phyloP scores from a whole-genome alignment of 2,329 filamentous ascomycete species.

The Talaromyces islandicus region DNA sequence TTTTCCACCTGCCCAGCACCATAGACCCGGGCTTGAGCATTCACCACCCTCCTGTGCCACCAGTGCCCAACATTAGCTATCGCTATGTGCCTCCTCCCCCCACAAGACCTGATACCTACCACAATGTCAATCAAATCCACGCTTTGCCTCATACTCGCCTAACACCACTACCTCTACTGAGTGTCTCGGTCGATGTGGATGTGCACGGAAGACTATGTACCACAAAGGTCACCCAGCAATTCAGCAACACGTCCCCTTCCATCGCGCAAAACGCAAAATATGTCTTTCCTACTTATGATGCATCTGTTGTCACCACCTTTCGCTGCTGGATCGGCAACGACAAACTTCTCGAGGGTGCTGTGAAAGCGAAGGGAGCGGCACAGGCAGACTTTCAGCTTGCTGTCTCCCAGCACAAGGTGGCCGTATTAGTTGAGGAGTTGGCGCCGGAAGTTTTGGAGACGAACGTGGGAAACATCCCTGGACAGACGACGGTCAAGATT shows the following conservation, averaged over 20 bases:
- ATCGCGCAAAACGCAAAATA: not conserved
- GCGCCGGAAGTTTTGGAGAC: constrained; percentile 14
- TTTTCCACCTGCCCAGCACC: not conserved
- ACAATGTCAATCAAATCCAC: not conserved
- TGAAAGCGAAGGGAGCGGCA: not conserved
- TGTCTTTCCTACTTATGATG: not conserved
- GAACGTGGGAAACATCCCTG: constrained; percentile 14
- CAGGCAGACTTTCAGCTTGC: not conserved
- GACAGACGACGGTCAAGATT: constrained; percentile 9
- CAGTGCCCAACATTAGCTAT: not conserved
- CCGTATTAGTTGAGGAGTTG: not conserved
- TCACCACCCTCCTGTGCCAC: not conserved
- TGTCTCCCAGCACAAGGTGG: not conserved
- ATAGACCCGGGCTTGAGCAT: not conserved
- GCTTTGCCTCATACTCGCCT: not conserved
- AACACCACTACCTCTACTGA: not conserved
- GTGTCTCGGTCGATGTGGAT: not conserved
- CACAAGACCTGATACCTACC: not conserved
- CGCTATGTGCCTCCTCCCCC: not conserved
- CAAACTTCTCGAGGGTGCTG: not conserved
- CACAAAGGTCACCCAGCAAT: not conserved
- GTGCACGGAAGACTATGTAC: not conserved
- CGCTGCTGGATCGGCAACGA: not conserved
- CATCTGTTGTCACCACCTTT: not conserved
- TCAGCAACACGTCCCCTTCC: not conserved